Evolutionary conservation across 768 basidiomycete species (phyloP).

Genomic region (Leccinum olivaceopallidum): DNA sequence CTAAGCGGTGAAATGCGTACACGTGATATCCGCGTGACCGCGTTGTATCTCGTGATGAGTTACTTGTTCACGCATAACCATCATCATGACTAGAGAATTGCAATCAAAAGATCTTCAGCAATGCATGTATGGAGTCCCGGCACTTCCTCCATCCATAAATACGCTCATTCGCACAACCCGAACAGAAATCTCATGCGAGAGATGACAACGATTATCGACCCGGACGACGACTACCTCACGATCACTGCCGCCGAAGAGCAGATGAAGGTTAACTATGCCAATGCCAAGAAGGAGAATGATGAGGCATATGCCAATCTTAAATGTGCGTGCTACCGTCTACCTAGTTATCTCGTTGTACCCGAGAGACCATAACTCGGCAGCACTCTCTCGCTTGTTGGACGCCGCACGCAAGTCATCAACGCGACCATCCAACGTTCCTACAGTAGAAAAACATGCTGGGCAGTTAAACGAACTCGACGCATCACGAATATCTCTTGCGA

Average conservation of each 20-base stretch:
- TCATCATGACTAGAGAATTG: slow-evolving; percentile 28
- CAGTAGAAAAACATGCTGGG: slow-evolving; percentile 59
- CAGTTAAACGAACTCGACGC: slow-evolving; percentile 66
- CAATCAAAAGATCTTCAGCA: slow-evolving; percentile 37
- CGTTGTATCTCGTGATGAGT: not conserved
- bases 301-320: slow-evolving; percentile 65
- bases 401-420: slow-evolving; percentile 70
- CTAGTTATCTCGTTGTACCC: not conserved
- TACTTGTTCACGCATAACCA: not conserved
- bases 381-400: slow-evolving; percentile 63
- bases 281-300: slow-evolving; percentile 66
- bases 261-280: slow-evolving; percentile 56
- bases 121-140: slow-evolving; percentile 29
- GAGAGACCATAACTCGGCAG: slow-evolving; percentile 37
- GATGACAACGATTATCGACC: slow-evolving; percentile 73
- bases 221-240: slow-evolving; percentile 75
- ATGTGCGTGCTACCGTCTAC: slow-evolving; percentile 38
- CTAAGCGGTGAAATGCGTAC: slow-evolving; percentile 2
- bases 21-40: slow-evolving; percentile 23
- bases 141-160: not conserved
- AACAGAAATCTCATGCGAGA: slow-evolving; percentile 65
- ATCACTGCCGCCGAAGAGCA: slow-evolving; percentile 74
- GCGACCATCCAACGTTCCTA: slow-evolving; percentile 68
- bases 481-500: slow-evolving; percentile 62
- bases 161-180: not conserved